Base-by-base conservation (phyloP, 179 eudicot genomes). In the Nepenthes alata region DNA sequence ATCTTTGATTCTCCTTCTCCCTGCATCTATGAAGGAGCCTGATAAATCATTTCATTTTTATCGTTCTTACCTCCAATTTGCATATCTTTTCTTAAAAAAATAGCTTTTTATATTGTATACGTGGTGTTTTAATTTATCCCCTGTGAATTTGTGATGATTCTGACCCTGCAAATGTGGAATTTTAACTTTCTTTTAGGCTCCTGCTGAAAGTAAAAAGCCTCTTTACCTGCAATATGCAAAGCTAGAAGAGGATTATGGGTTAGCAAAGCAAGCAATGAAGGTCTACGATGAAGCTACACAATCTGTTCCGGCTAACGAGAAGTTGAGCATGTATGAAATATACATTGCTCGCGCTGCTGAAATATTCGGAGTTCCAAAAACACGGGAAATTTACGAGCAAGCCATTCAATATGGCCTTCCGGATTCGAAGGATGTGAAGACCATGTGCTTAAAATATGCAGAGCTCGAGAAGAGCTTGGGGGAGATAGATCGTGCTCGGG, bases 381-480 rank as follows among this genome's bases (percentile, higher is more conserved):
- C 97, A 5, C 76, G 97, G 71, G 87, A 85, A 57, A 89, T 89
- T 11, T 89, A 89, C 64, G 95, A 86, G 74, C 86, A 83, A 66
- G 98, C 96, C 2, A 89, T 93, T 60, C 81, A 80, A 67, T 86
- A 93, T 60, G 95, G 91, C 62, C 93, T 93, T 63, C 96, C 96
- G 16, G 93, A 85, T 58, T 25, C 25, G 25, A 93, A 89, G 76
- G 98, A 93, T 72, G 84, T 85, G 35, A 89, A 83, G 66, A 69
- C 74, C 60, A 89, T 93, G 95, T 93, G 96, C 67, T 49, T 89
- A 73, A 86, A 78, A 62, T 93, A 84, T 73, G 98, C 95, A 13
- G 93, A 89, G 70, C 86, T 93, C 55, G 98, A 93, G 77, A 89
- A 89, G 80, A 89, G 89, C 75, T 81, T 93, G 6, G 98, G 98